Conservation (phyloP, 208 protist genomes). For the Phytomonas francai region DNA sequence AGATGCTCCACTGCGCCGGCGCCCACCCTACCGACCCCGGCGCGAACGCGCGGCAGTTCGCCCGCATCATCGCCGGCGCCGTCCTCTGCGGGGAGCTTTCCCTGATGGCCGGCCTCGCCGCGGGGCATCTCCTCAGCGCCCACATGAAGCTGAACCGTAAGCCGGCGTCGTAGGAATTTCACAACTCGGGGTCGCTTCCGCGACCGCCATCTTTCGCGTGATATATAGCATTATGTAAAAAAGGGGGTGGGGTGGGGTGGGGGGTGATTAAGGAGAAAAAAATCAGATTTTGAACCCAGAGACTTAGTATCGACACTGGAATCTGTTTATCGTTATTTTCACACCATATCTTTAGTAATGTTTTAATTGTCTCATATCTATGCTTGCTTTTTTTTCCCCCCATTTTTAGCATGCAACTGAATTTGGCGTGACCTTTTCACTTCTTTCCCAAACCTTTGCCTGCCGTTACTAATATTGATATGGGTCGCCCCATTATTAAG, state of each 20-base stretch:
- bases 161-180: conserved; percentile 8
- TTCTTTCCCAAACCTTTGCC: neutral
- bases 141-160: conserved; percentile 93
- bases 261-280: too few relatives aligned
- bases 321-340: neutral
- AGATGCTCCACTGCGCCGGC: conserved; percentile 89
- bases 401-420: neutral
- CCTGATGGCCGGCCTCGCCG: conserved; percentile 89
- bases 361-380: neutral
- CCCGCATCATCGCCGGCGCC: conserved; percentile 83
- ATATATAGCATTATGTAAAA: neutral
- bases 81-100: conserved; percentile 98
- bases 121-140: conserved; percentile 85
- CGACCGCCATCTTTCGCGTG: neutral
- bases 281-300: neutral
- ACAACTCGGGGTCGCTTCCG: neutral
- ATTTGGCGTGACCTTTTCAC: neutral
- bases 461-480: neutral
- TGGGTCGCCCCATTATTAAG: neutral
- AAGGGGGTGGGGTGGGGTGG: too few relatives aligned
- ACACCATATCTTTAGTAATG: neutral
- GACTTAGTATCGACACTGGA: neutral
- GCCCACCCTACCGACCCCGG: conserved; percentile 80
- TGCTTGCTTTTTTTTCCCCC: neutral
- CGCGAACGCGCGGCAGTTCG: conserved; percentile 87